Percentiles rank a stretch among this genome's conserved stretches.
Evolutionary conservation across 176 grass and related monocot genomes (phyloP).

Genomic region (Triticum timopheevii): DNA sequence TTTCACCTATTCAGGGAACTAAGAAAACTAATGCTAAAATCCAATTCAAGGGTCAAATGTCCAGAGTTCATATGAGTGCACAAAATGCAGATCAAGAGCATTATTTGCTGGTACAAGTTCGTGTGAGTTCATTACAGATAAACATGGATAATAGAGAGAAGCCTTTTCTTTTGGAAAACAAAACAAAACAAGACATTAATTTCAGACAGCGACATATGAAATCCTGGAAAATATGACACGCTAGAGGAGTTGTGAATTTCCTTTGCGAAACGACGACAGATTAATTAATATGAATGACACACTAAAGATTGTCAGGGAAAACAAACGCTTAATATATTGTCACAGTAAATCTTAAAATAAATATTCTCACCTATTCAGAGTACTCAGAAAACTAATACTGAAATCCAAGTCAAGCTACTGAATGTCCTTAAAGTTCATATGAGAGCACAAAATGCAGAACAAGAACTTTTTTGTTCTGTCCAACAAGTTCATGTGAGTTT

Average conservation of each 20-base stretch:
- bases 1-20: neutral
- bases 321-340: neutral
- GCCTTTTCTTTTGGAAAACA: neutral
- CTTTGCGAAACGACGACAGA: neutral
- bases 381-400: neutral
- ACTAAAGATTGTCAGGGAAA: conserved; percentile 10
- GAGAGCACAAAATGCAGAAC: neutral
- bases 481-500: neutral
- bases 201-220: neutral
- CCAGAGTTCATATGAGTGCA: neutral
- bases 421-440: neutral
- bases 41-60: neutral
- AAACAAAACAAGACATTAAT: neutral
- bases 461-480: neutral
- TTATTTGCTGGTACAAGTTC: neutral
- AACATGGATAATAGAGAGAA: neutral
- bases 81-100: neutral
- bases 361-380: neutral
- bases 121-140: neutral
- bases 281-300: neutral
- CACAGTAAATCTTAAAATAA: neutral
- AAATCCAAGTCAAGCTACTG: neutral
- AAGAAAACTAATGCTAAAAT: conserved; percentile 1
- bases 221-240: neutral
- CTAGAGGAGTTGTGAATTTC: neutral